A percentile compares a stretch with the other conserved stretches of the same genome.
These are phyloP conservation scores for Candida nanaspora DNA, from an alignment of 805 yeast genomes.

Conservation along the genomic window DNA sequence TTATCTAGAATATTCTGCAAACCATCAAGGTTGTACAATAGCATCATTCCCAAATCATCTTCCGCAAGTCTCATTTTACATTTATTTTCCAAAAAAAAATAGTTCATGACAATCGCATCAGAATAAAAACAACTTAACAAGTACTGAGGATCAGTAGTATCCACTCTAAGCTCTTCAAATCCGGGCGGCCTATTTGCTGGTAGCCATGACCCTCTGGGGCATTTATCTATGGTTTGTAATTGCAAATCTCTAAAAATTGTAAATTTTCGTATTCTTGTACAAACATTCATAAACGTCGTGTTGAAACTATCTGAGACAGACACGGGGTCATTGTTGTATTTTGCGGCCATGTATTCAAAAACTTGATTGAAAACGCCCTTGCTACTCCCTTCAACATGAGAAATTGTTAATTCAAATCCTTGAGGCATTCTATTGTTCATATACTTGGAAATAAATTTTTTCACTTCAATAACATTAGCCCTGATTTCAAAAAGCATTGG, in stretches of 20 bases:
- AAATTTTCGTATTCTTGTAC: conserved; percentile 59
- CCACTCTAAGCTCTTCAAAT: conserved; percentile 47
- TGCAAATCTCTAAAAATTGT: conserved; percentile 56
- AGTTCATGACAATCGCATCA: conserved; percentile 72
- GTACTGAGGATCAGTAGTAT: conserved; percentile 37
- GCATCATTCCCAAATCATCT: conserved; percentile 57
- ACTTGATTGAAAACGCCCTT: conserved; percentile 46
- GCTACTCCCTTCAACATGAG: conserved; percentile 6
- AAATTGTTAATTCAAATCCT: conserved; percentile 5
- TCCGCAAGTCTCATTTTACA: conserved; percentile 38
- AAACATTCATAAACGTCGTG: conserved; percentile 49
- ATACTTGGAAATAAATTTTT: conserved; percentile 8
- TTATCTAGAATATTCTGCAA: conserved; percentile 69
- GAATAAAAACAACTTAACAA: conserved; percentile 61
- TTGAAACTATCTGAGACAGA: conserved; percentile 14
- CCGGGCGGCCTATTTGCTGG: conserved; percentile 61
- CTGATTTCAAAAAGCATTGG: conserved; percentile 48
- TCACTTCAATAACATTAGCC: conserved; percentile 10
- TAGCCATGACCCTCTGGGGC: conserved; percentile 68
- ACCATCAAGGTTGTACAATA: conserved; percentile 63
- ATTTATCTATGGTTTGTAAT: conserved; percentile 37
- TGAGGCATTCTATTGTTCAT: conserved; percentile 10
- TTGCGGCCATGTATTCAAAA: conserved; percentile 46
- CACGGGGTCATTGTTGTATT: conserved; percentile 32
- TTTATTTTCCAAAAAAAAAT: conserved; percentile 55